A percentile compares a stretch with the other conserved stretches of the same genome.
These are phyloP conservation scores for Pseudognaphalium luteoalbum DNA, from an alignment of 129 eudicot genomes.

Conservation along the genomic window DNA sequence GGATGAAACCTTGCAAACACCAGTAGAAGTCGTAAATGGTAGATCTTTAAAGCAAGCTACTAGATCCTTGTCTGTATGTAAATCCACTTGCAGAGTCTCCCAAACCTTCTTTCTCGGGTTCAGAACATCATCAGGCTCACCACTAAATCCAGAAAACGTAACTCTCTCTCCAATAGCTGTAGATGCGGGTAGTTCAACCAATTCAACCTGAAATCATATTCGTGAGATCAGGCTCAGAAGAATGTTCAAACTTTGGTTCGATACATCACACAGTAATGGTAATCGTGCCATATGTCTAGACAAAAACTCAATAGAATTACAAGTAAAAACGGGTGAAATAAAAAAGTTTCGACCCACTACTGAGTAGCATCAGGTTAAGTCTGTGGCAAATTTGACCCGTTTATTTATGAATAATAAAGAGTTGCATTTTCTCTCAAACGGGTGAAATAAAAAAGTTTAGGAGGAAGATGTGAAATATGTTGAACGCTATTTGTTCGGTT, in stretches of 20 bases:
- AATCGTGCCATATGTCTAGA: neutral
- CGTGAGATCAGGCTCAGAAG: neutral
- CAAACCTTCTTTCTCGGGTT: constrained; percentile 94
- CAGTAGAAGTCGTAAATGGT: constrained; percentile 83
- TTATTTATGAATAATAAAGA: too few species aligned
- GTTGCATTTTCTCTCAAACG: too few species aligned
- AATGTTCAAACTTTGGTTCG: neutral
- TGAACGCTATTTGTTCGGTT: too few species aligned
- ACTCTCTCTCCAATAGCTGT: constrained; percentile 80
- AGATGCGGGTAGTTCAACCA: constrained; percentile 80
- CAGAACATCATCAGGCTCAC: constrained; percentile 73
- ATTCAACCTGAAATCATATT: constrained; percentile 64
- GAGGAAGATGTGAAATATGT: too few species aligned
- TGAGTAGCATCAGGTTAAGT: too few species aligned
- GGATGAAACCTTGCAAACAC: constrained; percentile 80
- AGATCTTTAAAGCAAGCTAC: constrained; percentile 74
- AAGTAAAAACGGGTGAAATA: neutral
- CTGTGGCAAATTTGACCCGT: too few species aligned
- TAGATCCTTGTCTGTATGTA: constrained; percentile 62
- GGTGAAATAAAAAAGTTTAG: too few species aligned
- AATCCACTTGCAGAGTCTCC: constrained; percentile 81
- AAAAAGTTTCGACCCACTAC: too few species aligned
- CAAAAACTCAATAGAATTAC: neutral
- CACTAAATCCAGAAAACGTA: constrained; percentile 59
- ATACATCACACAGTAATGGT: neutral